Evolutionary conservation across 257 asterid species (phyloP), one percentile per base, ranked within the genome.

Genomic region (Handroanthus guayacan): DNA sequence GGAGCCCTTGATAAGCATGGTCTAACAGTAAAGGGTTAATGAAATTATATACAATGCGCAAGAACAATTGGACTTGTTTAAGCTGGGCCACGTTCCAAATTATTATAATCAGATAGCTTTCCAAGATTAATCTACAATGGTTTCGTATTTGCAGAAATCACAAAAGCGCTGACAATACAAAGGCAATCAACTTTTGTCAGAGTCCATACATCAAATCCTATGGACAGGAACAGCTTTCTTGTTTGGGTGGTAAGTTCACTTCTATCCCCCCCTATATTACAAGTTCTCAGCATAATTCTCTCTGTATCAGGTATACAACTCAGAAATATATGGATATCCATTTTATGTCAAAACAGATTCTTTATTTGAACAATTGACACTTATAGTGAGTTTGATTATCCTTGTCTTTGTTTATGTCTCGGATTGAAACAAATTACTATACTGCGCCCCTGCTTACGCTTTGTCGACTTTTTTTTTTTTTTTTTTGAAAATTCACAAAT

Each of bases 131-230:
- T 37, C 61, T 12, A 9, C 47, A 18, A 44, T 37, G 6, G 67
- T 68, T 62, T 79, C 39, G 38, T 69, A n/a, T 54, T 47, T 31
- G 70, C 90, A 92, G 97, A 86, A 57, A 87, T 84, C 75, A 90
- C 97, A 9, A 82, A 89, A 82, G 94, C 87, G 68, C 77, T 83
- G 89, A 93, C 98, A 39, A 79, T 91, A 87, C 87, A 78, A 65
- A 87, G 98, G 85, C 98, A 93, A 61, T 89, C 98, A 3, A 91
- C 92, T 55, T 93, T 93, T 78, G 98, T 91, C 60, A 89, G 95
- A 85, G 92, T 82, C 72, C 97, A 93, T 57, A 87, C 95, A 56
- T 91, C 98, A 68, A 86, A 82, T 89, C 90, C 92, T 72, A 83
- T 88, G 87, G 84, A 89, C 77, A 85, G 87, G 77, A 86, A 88